Evolutionary conservation across 768 basidiomycete genomes (phyloP).

Genomic region (Mycena crocata): DNA sequence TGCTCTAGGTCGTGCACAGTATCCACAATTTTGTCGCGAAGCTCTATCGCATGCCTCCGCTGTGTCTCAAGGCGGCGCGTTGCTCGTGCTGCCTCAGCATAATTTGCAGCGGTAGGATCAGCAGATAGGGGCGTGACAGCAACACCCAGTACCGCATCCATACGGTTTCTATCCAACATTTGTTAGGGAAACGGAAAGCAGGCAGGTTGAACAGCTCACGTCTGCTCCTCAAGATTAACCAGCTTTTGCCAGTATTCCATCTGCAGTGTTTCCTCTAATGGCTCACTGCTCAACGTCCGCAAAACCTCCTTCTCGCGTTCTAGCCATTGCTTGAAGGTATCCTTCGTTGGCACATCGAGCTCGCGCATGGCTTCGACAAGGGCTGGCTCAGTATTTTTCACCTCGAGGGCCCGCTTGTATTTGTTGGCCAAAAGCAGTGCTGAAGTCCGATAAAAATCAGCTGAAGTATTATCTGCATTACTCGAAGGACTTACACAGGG

Average conservation of each 20-base stretch:
- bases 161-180: background rate
- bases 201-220: conserved; percentile 10
- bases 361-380: background rate
- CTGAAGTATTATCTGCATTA: background rate
- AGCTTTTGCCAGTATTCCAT: conserved; percentile 20
- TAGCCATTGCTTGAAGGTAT: conserved; percentile 7
- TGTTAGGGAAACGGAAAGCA: background rate
- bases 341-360: background rate
- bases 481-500: background rate
- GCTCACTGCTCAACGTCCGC: conserved; percentile 1
- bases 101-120: background rate
- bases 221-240: background rate
- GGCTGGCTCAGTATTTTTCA: background rate
- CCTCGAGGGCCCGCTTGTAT: conserved; percentile 5
- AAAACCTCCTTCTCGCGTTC: conserved; percentile 2
- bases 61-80: background rate
- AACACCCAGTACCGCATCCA: background rate
- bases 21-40: background rate
- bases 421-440: conserved; percentile 2
- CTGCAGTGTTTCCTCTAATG: conserved; percentile 4
- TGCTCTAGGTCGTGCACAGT: conserved; percentile 9
- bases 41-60: background rate
- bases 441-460: background rate
- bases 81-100: background rate
- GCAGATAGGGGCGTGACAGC: background rate